phyloP scores from a whole-genome alignment of 768 basidiomycete species.

The Chalciporus chontae region DNA sequence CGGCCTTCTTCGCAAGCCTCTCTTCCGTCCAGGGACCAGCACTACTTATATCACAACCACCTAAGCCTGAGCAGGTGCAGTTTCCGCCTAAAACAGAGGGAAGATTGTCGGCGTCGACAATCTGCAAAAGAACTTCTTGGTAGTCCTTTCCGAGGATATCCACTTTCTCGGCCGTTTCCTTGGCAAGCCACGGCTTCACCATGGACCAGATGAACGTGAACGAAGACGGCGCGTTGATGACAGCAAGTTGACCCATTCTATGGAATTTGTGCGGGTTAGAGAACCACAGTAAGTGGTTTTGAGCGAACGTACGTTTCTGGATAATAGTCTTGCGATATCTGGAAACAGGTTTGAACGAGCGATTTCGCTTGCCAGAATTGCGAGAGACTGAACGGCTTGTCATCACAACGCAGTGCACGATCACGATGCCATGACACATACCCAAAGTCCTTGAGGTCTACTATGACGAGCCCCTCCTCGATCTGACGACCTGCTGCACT shows the following conservation, averaged over 20 bases:
- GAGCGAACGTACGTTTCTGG: conserved; percentile 59
- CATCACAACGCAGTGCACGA: not conserved
- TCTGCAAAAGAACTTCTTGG: conserved; percentile 47
- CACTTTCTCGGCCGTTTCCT: conserved; percentile 68
- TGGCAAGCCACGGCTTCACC: conserved; percentile 69
- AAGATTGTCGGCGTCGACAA: conserved; percentile 62
- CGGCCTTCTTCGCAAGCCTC: conserved; percentile 28
- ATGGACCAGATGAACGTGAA: conserved; percentile 72
- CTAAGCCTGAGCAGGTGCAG: conserved; percentile 54
- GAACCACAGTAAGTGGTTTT: not conserved
- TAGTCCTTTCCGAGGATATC: conserved; percentile 64
- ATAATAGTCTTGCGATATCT: conserved; percentile 75
- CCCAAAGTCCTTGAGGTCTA: conserved; percentile 72
- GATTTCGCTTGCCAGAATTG: conserved; percentile 78
- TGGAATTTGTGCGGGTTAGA: not conserved
- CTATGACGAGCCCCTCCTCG: conserved; percentile 56
- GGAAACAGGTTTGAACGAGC: conserved; percentile 59
- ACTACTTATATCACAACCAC: conserved; percentile 59
- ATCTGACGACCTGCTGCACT: conserved; percentile 51
- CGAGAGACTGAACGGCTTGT: conserved; percentile 40
- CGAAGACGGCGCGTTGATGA: conserved; percentile 69
- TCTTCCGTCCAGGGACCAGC: conserved; percentile 73
- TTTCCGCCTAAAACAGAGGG: conserved; percentile 60
- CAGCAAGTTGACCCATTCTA: conserved; percentile 70
- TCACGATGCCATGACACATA: conserved; percentile 27